These are phyloP conservation scores for Epichloe elymi DNA, from an alignment of 2,329 filamentous ascomycete species.

Conservation along the genomic window DNA sequence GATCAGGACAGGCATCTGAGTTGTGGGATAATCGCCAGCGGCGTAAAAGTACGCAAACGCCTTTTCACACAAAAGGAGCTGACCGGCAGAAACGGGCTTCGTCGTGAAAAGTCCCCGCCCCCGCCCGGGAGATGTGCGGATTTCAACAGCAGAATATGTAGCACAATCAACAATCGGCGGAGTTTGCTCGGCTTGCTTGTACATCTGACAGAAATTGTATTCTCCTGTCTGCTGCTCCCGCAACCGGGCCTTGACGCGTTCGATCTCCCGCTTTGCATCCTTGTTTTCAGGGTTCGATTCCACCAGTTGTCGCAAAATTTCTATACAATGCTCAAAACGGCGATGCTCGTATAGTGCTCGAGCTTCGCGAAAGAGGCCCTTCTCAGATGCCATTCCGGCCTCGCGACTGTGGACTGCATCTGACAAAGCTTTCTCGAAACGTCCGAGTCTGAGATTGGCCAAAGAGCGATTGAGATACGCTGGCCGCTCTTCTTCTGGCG, in stretches of 20 bases:
- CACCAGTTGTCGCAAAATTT: constrained; percentile 15
- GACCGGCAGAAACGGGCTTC: constrained; percentile 30
- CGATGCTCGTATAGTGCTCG: constrained; percentile 30
- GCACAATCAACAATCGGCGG: constrained; percentile 28
- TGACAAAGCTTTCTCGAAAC: constrained; percentile 16
- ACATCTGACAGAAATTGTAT: constrained; percentile 21
- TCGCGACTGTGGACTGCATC: constrained; percentile 14
- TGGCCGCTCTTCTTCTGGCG: constrained; percentile 21
- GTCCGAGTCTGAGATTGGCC: constrained; percentile 17
- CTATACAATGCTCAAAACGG: constrained; percentile 22
- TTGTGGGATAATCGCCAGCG: constrained; percentile 9
- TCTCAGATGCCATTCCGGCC: constrained; percentile 20
- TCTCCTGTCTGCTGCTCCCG: constrained; percentile 25
- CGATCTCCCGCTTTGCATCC: not conserved
- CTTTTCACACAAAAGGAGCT: constrained; percentile 43
- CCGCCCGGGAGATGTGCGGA: constrained; percentile 25
- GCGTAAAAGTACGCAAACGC: constrained; percentile 31
- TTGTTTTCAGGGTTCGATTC: not conserved
- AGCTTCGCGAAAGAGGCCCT: constrained; percentile 29
- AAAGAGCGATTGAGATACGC: constrained; percentile 24
- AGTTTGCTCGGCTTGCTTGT: not conserved
- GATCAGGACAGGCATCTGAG: constrained; percentile 18
- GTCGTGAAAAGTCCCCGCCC: constrained; percentile 40
- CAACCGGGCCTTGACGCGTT: constrained; percentile 18
- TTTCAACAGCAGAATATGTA: constrained; percentile 28